These are phyloP conservation scores for Penicillium sp. DNA, from an alignment of 2,329 filamentous ascomycete species.

Conservation along the genomic window DNA sequence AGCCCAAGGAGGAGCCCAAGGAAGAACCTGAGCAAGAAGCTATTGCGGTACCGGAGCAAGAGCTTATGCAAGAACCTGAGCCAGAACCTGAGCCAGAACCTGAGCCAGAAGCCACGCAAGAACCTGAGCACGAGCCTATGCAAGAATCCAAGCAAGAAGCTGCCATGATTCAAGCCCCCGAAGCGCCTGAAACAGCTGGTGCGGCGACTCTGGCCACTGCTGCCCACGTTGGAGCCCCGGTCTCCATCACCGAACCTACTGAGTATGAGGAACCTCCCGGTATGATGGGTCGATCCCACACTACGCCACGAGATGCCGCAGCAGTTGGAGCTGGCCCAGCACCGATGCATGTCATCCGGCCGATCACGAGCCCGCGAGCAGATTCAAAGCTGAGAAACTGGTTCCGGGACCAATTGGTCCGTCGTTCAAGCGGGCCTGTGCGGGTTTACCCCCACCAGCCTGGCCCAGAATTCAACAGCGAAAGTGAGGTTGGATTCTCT, in stretches of 20 bases:
- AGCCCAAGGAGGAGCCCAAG: not conserved
- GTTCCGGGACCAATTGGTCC: constrained; percentile 33
- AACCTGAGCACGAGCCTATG: not conserved
- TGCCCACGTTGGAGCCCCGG: not conserved
- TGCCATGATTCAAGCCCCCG: not conserved
- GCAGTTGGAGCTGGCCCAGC: constrained; percentile 1
- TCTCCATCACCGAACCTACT: constrained; percentile 5
- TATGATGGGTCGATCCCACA: not conserved
- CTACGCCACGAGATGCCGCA: constrained; percentile 14
- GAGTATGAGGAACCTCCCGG: not conserved
- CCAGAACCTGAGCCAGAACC: not conserved
- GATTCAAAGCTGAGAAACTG: constrained; percentile 38
- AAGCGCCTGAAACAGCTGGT: constrained; percentile 6
- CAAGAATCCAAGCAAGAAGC: not conserved
- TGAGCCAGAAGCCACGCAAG: not conserved
- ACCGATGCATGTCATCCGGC: constrained; percentile 13
- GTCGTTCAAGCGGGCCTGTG: constrained; percentile 27
- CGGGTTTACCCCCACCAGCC: constrained; percentile 26
- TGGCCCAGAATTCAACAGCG: constrained; percentile 19
- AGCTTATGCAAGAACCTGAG: not conserved
- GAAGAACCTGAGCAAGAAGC: not conserved
- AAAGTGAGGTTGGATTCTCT: constrained; percentile 18
- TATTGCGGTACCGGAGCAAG: not conserved
- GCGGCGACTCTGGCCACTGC: constrained; percentile 1
- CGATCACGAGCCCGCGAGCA: constrained; percentile 25